Evolutionary conservation across 2,329 filamentous ascomycete species (phyloP), one percentile per base, ranked within the genome.

Genomic region (Talaromyces sp.): DNA sequence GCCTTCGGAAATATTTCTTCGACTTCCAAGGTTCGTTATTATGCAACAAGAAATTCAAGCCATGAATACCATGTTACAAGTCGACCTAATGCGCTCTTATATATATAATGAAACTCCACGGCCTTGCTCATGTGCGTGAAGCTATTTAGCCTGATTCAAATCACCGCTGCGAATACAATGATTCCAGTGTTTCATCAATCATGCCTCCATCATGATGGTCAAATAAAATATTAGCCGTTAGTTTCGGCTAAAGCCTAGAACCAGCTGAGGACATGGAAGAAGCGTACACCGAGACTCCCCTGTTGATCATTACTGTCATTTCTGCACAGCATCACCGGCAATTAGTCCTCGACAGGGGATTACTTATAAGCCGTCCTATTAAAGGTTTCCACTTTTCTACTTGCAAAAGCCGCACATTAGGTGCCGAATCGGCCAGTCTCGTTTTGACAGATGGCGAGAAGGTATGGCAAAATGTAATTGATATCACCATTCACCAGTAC

Each of bases 251-350:
- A 53, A 53, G 60, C 34, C 22, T 31, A 19, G 8, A 29, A 40
- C 7, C 15, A 36, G 25, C 1, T 17, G 45, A 3, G 5, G 13
- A 51, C 13, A 17, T 25, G 15, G 45, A 34, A 43, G 19, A 40
- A 40, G 47, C 10, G 10, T 40, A 31, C 45, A 62, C 34, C 60
- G 60, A 62, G 60, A 62, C 51, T 62, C 60, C 60, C 60, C 60
- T 62, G 34, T 6, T 15, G 29, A 62, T 62, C 15, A 43, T 19
- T 51, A 43, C 29, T 62, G 15, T 40, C 22, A 53, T 53, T 53
- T 36, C 19, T 51, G 22, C 29, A 53, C 31, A 38, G 13, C 19
- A 25, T 29, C 43, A 25, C 15, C 34, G 22, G 22, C 27, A 15
- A 38, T n/a, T 25, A 17, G 17, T 22, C 38, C 3, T 13, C 36